phyloP scores from a whole-genome alignment of 2,329 filamentous ascomycete genomes.

The Ceratocystis eucalypticola region DNA sequence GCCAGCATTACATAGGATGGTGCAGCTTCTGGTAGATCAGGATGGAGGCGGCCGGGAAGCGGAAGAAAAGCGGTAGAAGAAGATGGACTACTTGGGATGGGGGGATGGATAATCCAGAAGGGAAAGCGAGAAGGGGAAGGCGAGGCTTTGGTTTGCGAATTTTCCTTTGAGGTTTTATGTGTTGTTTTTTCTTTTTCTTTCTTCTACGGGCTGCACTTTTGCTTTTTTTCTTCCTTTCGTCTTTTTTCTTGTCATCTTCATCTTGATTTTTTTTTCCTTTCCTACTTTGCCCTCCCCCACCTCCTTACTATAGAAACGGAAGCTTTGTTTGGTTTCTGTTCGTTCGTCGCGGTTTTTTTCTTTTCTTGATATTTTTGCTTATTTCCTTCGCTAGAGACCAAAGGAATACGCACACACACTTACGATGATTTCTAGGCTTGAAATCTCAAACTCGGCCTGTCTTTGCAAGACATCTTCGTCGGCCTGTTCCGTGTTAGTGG shows the following conservation, averaged over 20 bases:
- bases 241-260: neutral
- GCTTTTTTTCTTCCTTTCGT: neutral
- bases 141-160: neutral
- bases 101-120: neutral
- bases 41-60: neutral
- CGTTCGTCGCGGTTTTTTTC: neutral
- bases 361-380: neutral
- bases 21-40: conserved; percentile 81
- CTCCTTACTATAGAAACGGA: conserved; percentile 3
- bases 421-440: neutral
- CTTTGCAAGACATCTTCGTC: neutral
- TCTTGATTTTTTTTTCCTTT: conserved; percentile 9
- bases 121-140: neutral
- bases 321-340: neutral
- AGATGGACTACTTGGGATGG: neutral
- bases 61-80: conserved; percentile 20
- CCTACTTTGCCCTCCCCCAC: too few relatives aligned
- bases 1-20: conserved; percentile 98
- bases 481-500: too few relatives aligned
- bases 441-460: neutral
- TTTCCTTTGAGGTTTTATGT: neutral
- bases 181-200: conserved; percentile 7
- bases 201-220: neutral
- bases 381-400: neutral
- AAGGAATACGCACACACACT: neutral